phyloP scores from a whole-genome alignment of 192 early-diverging fungal species.

The Phlyctochytrium bullatum region DNA sequence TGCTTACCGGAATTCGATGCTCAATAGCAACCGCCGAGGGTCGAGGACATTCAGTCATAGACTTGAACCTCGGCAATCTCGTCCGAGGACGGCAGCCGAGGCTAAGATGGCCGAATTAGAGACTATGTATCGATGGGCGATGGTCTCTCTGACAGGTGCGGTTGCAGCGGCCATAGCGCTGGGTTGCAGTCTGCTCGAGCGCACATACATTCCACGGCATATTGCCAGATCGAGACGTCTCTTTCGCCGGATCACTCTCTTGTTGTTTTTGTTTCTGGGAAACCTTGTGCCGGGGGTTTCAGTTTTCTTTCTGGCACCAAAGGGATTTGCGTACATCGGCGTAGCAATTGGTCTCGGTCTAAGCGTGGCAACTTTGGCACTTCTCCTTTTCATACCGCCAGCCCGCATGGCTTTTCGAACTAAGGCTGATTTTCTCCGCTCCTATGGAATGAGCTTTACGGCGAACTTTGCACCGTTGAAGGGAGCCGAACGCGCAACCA shows the following conservation, averaged over 20 bases:
- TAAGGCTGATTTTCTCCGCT: not conserved
- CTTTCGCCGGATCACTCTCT: not conserved
- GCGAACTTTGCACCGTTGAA: conserved; percentile 3
- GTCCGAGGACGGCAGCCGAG: not conserved
- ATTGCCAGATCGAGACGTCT: not conserved
- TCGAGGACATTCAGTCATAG: not conserved
- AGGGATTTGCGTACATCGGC: not conserved
- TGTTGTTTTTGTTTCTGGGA: not conserved
- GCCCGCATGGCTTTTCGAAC: not conserved
- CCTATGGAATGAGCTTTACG: not conserved
- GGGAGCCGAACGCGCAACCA: conserved; percentile 62
- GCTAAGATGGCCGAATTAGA: not conserved
- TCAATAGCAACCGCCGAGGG: not conserved
- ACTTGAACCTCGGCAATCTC: not conserved
- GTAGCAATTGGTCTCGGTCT: not conserved
- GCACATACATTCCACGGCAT: not conserved
- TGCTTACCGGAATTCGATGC: not conserved
- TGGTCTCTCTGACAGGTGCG: not conserved
- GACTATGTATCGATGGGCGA: not conserved
- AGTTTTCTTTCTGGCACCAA: not conserved
- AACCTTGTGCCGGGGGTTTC: not conserved
- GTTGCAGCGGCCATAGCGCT: not conserved
- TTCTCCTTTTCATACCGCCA: not conserved
- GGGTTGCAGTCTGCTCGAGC: not conserved
- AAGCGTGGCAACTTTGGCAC: not conserved